These are phyloP conservation scores for Neonectria faginata DNA, from an alignment of 2,329 filamentous ascomycete genomes.

Conservation along the genomic window DNA sequence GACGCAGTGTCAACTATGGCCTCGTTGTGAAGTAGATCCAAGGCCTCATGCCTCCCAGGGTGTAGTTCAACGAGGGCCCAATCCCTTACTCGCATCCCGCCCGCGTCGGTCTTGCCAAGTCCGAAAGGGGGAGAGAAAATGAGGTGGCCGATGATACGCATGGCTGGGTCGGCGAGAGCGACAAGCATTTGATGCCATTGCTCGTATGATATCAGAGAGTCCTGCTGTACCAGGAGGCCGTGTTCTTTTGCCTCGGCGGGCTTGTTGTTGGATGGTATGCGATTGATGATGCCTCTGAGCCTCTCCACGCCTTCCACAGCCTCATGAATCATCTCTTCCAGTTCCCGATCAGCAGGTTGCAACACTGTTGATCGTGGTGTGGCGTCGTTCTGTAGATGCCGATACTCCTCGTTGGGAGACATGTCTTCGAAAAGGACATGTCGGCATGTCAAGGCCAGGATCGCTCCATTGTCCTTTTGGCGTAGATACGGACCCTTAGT, in stretches of 20 bases:
- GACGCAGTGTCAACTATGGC: no score
- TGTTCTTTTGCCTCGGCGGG: no score
- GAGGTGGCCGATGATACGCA: slow-evolving; percentile 21
- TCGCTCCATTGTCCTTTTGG: neutral
- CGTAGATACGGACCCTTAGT: slow-evolving; percentile 28
- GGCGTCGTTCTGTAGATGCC: neutral
- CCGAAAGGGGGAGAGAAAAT: slow-evolving; percentile 10
- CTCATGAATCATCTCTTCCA: no score
- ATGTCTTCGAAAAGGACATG: slow-evolving; percentile 15
- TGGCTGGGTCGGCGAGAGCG: neutral
- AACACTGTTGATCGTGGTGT: neutral
- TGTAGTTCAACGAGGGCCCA: slow-evolving; percentile 30
- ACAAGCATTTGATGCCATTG: neutral
- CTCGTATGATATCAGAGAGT: neutral
- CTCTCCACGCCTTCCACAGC: no score
- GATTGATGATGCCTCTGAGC: no score
- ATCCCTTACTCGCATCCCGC: slow-evolving; percentile 11
- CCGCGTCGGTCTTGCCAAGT: neutral
- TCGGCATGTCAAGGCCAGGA: slow-evolving; percentile 20
- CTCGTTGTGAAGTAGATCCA: neutral
- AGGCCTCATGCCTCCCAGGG: slow-evolving; percentile 1
- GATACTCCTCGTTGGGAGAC: slow-evolving; percentile 1
- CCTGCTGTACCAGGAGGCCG: no score
- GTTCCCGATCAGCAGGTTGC: slow-evolving; percentile 11
- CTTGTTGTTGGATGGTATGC: no score